Conservation (phyloP, 2,329 filamentous ascomycete species). For the Ascochyta koolunga region DNA sequence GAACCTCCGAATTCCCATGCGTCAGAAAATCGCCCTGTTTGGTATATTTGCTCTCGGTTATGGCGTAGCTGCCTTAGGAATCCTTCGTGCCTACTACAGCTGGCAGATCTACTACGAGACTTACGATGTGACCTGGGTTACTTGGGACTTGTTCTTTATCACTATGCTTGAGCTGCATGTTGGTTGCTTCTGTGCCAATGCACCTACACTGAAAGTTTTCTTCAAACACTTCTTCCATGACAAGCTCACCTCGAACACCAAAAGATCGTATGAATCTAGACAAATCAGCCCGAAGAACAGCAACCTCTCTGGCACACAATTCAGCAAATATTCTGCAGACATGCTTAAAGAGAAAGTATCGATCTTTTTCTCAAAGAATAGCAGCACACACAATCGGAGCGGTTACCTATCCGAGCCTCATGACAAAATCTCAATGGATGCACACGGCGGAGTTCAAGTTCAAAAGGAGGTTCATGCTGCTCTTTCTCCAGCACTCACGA, state of each 20-base stretch:
- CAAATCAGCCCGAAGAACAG: background rate
- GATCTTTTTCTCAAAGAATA: slow-evolving; percentile 12
- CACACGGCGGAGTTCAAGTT: slow-evolving; percentile 28
- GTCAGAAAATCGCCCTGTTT: slow-evolving; percentile 39
- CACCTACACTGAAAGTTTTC: slow-evolving; percentile 41
- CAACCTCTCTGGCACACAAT: slow-evolving; percentile 2
- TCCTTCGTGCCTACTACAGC: slow-evolving; percentile 34
- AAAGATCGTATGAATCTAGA: background rate
- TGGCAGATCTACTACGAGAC: slow-evolving; percentile 38
- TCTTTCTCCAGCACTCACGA: slow-evolving; percentile 8
- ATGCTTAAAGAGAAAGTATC: slow-evolving; percentile 18
- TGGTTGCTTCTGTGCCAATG: slow-evolving; percentile 40
- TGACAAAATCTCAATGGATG: slow-evolving; percentile 25
- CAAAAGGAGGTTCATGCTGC: slow-evolving; percentile 24
- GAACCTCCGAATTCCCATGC: slow-evolving; percentile 36
- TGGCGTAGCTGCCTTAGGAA: slow-evolving; percentile 31
- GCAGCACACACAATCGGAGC: slow-evolving; percentile 11
- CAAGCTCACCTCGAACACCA: slow-evolving; percentile 20
- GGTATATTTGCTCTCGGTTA: slow-evolving; percentile 44
- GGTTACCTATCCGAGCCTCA: slow-evolving; percentile 36
- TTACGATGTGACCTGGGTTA: slow-evolving; percentile 40
- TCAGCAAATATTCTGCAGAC: slow-evolving; percentile 9
- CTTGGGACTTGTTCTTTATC: slow-evolving; percentile 27
- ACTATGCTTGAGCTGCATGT: slow-evolving; percentile 38
- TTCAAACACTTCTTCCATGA: slow-evolving; percentile 40